Conservation (phyloP, 495 filamentous ascomycete genomes). For the Xylaria telfairii region DNA sequence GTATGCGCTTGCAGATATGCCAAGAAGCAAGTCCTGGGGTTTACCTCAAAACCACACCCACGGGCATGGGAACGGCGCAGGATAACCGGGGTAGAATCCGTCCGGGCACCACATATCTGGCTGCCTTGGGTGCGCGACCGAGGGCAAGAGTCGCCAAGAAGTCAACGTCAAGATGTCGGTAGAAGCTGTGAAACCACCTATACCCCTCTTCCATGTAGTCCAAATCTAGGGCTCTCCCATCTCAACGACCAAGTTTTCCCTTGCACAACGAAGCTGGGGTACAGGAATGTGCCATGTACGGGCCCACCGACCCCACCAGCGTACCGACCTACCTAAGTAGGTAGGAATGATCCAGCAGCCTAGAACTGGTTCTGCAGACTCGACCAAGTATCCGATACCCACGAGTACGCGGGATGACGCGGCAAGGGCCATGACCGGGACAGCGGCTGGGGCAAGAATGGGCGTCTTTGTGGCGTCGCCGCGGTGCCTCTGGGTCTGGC, state of each 20-base stretch:
- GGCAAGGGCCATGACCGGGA: neutral
- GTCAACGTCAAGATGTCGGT: neutral
- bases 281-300: neutral
- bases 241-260: constrained; percentile 14
- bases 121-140: constrained; percentile 15
- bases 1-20: constrained; percentile 2
- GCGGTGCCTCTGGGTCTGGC: neutral
- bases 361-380: constrained; percentile 21
- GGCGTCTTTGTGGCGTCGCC: constrained; percentile 8
- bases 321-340: constrained; percentile 11
- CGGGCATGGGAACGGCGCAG: neutral
- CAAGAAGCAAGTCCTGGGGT: constrained; percentile 11
- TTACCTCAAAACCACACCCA: constrained; percentile 1
- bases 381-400: constrained; percentile 23
- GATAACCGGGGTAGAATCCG: constrained; percentile 5
- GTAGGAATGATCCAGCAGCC: constrained; percentile 21
- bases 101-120: neutral
- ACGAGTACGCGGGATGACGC: constrained; percentile 24
- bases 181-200: constrained; percentile 11
- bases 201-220: constrained; percentile 13
- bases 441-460: constrained; percentile 21
- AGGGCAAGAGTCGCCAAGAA: neutral
- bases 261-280: constrained; percentile 2
- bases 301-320: constrained; percentile 12
- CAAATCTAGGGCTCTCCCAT: constrained; percentile 14